Evolutionary conservation across 2,329 filamentous ascomycete species (phyloP).

Genomic region (Samsoniella hepiali): DNA sequence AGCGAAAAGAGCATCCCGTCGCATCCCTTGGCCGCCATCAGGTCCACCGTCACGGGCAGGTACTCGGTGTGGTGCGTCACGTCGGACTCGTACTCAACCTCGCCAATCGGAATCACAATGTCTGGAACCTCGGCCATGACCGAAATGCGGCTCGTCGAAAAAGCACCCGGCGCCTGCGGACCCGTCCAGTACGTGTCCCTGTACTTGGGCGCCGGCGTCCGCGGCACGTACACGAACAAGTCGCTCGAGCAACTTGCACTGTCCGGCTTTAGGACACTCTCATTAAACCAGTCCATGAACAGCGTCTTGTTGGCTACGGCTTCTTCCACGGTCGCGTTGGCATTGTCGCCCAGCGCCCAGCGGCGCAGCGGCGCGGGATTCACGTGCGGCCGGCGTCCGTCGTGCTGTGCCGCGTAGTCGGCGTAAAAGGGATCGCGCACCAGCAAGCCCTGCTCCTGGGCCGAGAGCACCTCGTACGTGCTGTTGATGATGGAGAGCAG

Average conservation of each 20-base stretch:
- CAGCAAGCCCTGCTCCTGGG: slow-evolving; percentile 34
- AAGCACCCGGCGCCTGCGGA: slow-evolving; percentile 47
- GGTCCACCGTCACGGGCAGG: slow-evolving; percentile 55
- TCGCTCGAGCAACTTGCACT: slow-evolving; percentile 43
- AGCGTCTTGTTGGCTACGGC: slow-evolving; percentile 48
- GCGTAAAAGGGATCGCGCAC: slow-evolving; percentile 36
- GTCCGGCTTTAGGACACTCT: slow-evolving; percentile 40
- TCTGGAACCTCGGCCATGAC: slow-evolving; percentile 39
- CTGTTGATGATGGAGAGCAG: slow-evolving; percentile 29
- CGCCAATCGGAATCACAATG: slow-evolving; percentile 41
- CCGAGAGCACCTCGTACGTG: slow-evolving; percentile 36
- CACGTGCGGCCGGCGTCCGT: slow-evolving; percentile 34
- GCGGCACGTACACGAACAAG: slow-evolving; percentile 46
- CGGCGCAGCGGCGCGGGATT: slow-evolving; percentile 35
- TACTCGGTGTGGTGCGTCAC: slow-evolving; percentile 46
- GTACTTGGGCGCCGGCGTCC: slow-evolving; percentile 24
- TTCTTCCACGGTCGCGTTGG: slow-evolving; percentile 30
- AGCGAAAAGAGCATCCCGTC: slow-evolving; percentile 55
- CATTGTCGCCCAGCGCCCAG: slow-evolving; percentile 34
- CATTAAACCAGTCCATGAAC: slow-evolving; percentile 46
- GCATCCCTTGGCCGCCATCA: slow-evolving; percentile 58
- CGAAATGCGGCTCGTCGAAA: slow-evolving; percentile 35
- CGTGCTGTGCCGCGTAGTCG: slow-evolving; percentile 31
- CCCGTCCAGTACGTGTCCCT: slow-evolving; percentile 36
- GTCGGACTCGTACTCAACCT: slow-evolving; percentile 32